Base-by-base conservation (phyloP, 257 asterid genomes). In the Striga asiatica region DNA sequence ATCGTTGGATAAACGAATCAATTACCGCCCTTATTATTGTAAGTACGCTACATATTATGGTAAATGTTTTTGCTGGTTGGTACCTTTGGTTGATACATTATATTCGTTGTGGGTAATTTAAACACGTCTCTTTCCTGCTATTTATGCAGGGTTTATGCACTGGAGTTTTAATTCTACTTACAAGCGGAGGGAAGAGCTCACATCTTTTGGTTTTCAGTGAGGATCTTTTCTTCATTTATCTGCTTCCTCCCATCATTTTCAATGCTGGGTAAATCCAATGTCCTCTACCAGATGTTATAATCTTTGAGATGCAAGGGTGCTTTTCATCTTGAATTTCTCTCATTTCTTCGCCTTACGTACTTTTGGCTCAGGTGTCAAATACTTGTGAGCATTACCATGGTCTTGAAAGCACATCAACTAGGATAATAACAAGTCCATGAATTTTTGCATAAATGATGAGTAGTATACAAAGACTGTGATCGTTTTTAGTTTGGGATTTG, bases 221-320 rank as follows among this genome's bases (percentile, higher is more conserved):
- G 70, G 86, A 76, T 54, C 78, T 81, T 35, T 81, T 81, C 78
- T 81, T 81, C 73, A 76, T 78, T 45, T 81, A 81, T 76, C 62
- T 81, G 65, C 81, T 81, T 62, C 91, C 91, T 16, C 91, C 91
- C 57, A 81, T 81, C 72, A 81, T 81, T 66, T 81, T 81, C 50
- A 78, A 81, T 64, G 91, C 91, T 11, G 92, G 92, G 92, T 82
- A 69, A 59, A 39, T 22, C 11, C 19, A 46, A 27, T 61, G 32
- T 37, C n/a, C n/a, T n/a, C n/a, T n/a, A n/a, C n/a, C n/a, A n/a
- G n/a, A n/a, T n/a, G n/a, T n/a, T n/a, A n/a, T n/a, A n/a, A n/a
- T n/a, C 62, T 35, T 66, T 34, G 12, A 50, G 32, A 6, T 42
- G 6, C 29, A 37, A 21, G 38, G 3, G 24, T 17, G n/a, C 24